Evolutionary conservation across 2,329 filamentous ascomycete species (phyloP).

Genomic region (Chrysoporthe austroafricana): DNA sequence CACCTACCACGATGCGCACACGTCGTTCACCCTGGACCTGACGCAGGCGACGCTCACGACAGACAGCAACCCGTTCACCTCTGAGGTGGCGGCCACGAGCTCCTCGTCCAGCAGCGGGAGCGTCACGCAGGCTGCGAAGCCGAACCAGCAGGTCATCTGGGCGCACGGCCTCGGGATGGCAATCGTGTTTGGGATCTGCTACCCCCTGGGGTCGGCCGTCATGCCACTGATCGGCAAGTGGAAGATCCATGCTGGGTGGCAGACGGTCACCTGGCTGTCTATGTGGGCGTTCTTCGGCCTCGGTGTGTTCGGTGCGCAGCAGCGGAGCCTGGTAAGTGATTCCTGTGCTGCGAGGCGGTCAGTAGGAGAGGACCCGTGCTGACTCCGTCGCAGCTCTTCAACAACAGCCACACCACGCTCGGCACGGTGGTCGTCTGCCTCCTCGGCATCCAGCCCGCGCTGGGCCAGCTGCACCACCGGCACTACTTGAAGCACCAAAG

Average conservation of each 20-base stretch:
- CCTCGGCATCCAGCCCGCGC: slow-evolving; percentile 60
- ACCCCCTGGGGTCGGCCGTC: slow-evolving; percentile 62
- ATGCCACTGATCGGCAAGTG: slow-evolving; percentile 64
- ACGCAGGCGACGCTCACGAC: slow-evolving; percentile 48
- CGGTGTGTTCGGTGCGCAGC: slow-evolving; percentile 53
- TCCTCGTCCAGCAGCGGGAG: slow-evolving; percentile 24
- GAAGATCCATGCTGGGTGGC: slow-evolving; percentile 61
- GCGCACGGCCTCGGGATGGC: slow-evolving; percentile 66
- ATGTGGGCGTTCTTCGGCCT: slow-evolving; percentile 66
- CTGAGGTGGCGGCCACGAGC: slow-evolving; percentile 21
- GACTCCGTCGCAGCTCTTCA: slow-evolving; percentile 49
- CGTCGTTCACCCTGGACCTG: slow-evolving; percentile 53
- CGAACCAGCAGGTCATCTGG: slow-evolving; percentile 35
- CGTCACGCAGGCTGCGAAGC: slow-evolving; percentile 32
- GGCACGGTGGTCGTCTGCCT: slow-evolving; percentile 59
- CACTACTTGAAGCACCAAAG: slow-evolving; percentile 52
- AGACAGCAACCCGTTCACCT: slow-evolving; percentile 57
- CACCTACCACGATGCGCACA: slow-evolving; percentile 49
- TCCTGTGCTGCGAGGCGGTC: too few species aligned
- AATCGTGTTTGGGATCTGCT: slow-evolving; percentile 60
- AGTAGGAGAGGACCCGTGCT: background rate
- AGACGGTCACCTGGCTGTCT: slow-evolving; percentile 55
- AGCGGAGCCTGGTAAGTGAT: slow-evolving; percentile 44
- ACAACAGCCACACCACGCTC: slow-evolving; percentile 57
- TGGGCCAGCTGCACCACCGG: slow-evolving; percentile 62